These are phyloP conservation scores for Ustilago lituana DNA, from an alignment of 1,284 basidiomycete genomes.

Conservation along the genomic window DNA sequence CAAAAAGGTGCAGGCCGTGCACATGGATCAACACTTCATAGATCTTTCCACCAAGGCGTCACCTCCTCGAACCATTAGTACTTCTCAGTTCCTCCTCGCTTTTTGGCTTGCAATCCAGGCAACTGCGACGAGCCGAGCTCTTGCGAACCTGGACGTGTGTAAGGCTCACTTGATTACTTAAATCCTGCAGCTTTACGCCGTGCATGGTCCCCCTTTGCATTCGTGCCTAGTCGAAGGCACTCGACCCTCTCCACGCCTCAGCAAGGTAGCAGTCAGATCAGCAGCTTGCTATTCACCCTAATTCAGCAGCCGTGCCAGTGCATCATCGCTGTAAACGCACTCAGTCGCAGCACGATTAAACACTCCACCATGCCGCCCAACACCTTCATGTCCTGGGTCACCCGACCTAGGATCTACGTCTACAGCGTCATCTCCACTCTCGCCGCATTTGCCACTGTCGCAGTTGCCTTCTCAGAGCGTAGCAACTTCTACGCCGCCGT, in stretches of 20 bases:
- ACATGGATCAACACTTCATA: conserved; percentile 25
- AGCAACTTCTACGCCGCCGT: conserved; percentile 94
- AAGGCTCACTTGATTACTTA: background rate
- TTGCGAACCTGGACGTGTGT: too few species aligned
- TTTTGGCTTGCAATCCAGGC: too few species aligned
- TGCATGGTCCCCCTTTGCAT: conserved; percentile 6
- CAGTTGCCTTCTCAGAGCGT: conserved; percentile 81
- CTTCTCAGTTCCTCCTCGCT: background rate
- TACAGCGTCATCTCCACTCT: conserved; percentile 54
- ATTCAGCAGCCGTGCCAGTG: too few species aligned
- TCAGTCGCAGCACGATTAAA: too few species aligned
- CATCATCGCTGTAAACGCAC: too few species aligned
- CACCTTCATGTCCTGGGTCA: conserved; percentile 29
- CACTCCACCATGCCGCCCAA: conserved; percentile 41
- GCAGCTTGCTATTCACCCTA: too few species aligned
- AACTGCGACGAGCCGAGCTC: too few species aligned
- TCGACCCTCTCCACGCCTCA: background rate
- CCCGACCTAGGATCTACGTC: conserved; percentile 41
- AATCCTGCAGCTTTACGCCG: background rate
- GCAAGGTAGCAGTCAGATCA: too few species aligned
- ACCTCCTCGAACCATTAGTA: background rate
- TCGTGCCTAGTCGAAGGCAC: conserved; percentile 20
- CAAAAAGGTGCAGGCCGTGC: background rate
- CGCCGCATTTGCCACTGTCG: conserved; percentile 44
- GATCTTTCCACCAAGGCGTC: background rate